Conservation (phyloP, 805 yeast species). For the Pichia pseudocactophila region DNA sequence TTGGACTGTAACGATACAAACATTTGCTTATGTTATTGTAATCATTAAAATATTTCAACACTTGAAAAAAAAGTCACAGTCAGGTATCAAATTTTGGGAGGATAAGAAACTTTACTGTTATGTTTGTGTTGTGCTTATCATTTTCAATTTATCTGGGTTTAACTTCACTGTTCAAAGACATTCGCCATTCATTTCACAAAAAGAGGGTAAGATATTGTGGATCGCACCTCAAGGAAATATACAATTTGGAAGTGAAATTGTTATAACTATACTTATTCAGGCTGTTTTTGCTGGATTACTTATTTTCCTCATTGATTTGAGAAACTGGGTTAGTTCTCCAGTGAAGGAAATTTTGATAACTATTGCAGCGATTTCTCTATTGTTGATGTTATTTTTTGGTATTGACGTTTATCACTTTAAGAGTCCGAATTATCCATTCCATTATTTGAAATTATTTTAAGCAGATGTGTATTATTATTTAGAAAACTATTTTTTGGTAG, state of each 20-base stretch:
- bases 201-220: slow-evolving; percentile 35
- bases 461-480: background rate
- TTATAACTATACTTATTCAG: slow-evolving; percentile 45
- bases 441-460: slow-evolving; percentile 13
- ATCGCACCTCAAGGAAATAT: slow-evolving; percentile 57
- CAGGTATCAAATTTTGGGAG: slow-evolving; percentile 2
- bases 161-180: slow-evolving; percentile 53
- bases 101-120: slow-evolving; percentile 13
- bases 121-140: slow-evolving; percentile 31
- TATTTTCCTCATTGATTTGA: slow-evolving; percentile 30
- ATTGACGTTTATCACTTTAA: slow-evolving; percentile 35
- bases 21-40: slow-evolving; percentile 7
- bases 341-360: background rate
- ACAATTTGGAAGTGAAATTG: slow-evolving; percentile 65
- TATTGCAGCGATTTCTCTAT: slow-evolving; percentile 4
- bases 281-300: slow-evolving; percentile 34
- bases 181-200: slow-evolving; percentile 52
- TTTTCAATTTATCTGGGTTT: slow-evolving; percentile 49
- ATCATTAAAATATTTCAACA: slow-evolving; percentile 6
- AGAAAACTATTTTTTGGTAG: background rate
- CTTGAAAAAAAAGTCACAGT: background rate
- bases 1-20: slow-evolving; percentile 6
- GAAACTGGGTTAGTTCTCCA: background rate
- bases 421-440: slow-evolving; percentile 42
- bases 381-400: slow-evolving; percentile 12